These are phyloP conservation scores for Fraxinus excelsior DNA, from an alignment of 257 asterid species.

Conservation along the genomic window DNA sequence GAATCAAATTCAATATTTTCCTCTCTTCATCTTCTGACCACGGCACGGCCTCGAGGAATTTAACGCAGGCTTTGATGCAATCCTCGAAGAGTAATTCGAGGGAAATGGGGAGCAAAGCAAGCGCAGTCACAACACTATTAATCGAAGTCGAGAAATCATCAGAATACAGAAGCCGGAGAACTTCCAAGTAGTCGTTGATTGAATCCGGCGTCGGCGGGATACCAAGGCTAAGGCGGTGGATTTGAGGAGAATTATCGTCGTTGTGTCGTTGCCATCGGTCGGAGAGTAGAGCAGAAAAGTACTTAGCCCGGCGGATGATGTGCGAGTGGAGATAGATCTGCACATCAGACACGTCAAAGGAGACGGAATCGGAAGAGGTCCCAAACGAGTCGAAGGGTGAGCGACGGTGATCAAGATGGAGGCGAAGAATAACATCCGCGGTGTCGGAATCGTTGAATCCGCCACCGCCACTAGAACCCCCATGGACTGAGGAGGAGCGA, in stretches of 20 bases:
- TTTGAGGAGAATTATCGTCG: constrained; percentile 23
- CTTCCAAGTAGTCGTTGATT: constrained; percentile 44
- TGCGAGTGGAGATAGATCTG: constrained; percentile 67
- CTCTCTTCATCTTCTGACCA: constrained; percentile 94
- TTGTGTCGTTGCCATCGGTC: constrained; percentile 65
- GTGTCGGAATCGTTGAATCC: constrained; percentile 62
- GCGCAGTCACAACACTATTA: constrained; percentile 46
- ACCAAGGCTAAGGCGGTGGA: constrained; percentile 40
- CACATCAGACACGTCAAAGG: constrained; percentile 42
- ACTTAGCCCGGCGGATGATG: constrained; percentile 58
- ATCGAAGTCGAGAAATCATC: constrained; percentile 50
- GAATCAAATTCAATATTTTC: constrained; percentile 55
- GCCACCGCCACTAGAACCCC: constrained; percentile 25
- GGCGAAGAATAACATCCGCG: constrained; percentile 71
- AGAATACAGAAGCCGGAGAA: constrained; percentile 62
- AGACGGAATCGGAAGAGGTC: constrained; percentile 26
- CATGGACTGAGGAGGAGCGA: constrained; percentile 40
- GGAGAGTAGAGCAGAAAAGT: constrained; percentile 63
- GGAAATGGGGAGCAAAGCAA: constrained; percentile 73
- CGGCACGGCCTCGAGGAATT: constrained; percentile 88
- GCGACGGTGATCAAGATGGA: constrained; percentile 42
- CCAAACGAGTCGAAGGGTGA: constrained; percentile 31
- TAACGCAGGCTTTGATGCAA: constrained; percentile 72
- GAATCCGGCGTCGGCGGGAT: constrained; percentile 48
- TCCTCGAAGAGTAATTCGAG: constrained; percentile 85